These are phyloP conservation scores for Nicotiana attenuata DNA, from an alignment of 257 asterid genomes.

Conservation along the genomic window DNA sequence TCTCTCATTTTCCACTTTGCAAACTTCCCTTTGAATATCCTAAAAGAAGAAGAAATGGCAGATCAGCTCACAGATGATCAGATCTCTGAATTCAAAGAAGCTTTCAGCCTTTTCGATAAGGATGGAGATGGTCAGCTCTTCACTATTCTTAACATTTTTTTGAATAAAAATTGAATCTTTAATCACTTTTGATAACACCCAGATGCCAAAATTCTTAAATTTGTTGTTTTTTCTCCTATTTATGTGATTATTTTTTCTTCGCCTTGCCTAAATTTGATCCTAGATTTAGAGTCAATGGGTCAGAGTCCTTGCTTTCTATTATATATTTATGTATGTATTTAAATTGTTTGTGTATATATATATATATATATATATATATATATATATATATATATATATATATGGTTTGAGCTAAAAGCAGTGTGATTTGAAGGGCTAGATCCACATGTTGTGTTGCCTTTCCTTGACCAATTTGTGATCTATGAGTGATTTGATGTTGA, in stretches of 20 bases:
- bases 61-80: slow-evolving; percentile 12
- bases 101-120: slow-evolving; percentile 3
- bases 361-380: no score
- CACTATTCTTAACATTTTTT: neutral
- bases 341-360: neutral
- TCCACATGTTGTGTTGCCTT: neutral
- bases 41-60: neutral
- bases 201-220: neutral
- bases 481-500: neutral
- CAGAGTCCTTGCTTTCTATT: neutral
- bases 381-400: no score
- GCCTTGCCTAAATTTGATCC: neutral
- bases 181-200: neutral
- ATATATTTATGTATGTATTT: neutral
- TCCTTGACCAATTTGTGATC: neutral
- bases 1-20: neutral
- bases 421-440: neutral
- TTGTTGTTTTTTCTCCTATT: neutral
- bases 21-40: neutral
- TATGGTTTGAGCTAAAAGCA: neutral
- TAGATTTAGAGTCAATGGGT: neutral
- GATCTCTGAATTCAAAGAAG: slow-evolving; percentile 9
- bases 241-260: neutral
- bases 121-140: slow-evolving; percentile 5
- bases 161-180: neutral